These are phyloP conservation scores for Aspergillus panamensis DNA, from an alignment of 495 filamentous ascomycete species.

Conservation along the genomic window DNA sequence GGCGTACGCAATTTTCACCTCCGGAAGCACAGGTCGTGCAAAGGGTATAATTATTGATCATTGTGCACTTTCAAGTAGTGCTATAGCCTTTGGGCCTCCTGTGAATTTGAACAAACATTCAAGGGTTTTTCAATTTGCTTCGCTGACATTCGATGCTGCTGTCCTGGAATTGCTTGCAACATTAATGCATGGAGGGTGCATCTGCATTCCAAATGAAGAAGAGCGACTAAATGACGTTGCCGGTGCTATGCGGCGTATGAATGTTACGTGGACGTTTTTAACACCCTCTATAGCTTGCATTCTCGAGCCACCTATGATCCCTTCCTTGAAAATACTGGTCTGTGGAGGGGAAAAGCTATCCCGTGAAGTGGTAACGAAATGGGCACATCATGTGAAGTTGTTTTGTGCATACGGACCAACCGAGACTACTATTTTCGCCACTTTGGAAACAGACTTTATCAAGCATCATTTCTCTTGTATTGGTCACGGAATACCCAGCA, in stretches of 20 bases:
- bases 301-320: conserved; percentile 44
- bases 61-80: conserved; percentile 46
- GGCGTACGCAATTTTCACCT: conserved; percentile 45
- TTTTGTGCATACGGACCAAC: conserved; percentile 61
- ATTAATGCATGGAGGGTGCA: conserved; percentile 52
- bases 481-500: conserved; percentile 45
- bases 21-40: conserved; percentile 57
- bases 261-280: conserved; percentile 50
- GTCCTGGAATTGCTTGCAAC: conserved; percentile 50
- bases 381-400: conserved; percentile 48
- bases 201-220: conserved; percentile 60
- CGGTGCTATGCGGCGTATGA: conserved; percentile 45
- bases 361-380: conserved; percentile 51
- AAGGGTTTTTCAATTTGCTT: conserved; percentile 52
- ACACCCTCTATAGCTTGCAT: conserved; percentile 53
- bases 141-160: conserved; percentile 54
- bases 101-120: conserved; percentile 33
- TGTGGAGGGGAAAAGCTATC: conserved; percentile 49
- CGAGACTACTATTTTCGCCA: conserved; percentile 45
- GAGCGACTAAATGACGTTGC: conserved; percentile 50
- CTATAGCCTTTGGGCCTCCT: conserved; percentile 38
- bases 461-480: conserved; percentile 44
- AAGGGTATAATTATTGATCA: conserved; percentile 53
- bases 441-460: conserved; percentile 32
- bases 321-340: conserved; percentile 41